phyloP scores from a whole-genome alignment of 2,329 filamentous ascomycete genomes.

The Fonsecaea pugnacius region DNA sequence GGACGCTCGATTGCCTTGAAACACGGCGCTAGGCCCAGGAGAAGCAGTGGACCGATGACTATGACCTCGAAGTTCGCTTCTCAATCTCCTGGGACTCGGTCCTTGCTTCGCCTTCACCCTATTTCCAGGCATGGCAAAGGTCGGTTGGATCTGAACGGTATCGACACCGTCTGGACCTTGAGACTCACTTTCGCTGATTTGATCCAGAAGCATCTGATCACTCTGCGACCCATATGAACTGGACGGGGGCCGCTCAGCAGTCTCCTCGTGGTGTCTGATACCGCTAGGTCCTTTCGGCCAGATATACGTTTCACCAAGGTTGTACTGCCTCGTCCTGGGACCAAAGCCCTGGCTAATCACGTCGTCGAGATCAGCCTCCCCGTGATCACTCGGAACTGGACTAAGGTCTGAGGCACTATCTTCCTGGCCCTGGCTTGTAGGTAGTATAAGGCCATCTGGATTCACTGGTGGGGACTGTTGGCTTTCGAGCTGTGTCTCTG shows the following conservation, averaged over 20 bases:
- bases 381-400: not conserved
- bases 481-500: constrained; percentile 27
- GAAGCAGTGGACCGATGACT: not conserved
- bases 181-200: constrained; percentile 15
- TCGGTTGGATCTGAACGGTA: not conserved
- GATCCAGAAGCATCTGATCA: constrained; percentile 32
- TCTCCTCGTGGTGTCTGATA: not conserved
- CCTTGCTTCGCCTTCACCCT: not conserved
- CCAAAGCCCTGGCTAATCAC: not conserved
- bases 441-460: not conserved
- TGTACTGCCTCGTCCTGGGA: not conserved
- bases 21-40: not conserved
- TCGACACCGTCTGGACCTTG: constrained; percentile 5
- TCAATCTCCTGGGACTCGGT: constrained; percentile 20
- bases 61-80: constrained; percentile 17
- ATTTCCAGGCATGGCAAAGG: not conserved
- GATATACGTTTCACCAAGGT: not conserved
- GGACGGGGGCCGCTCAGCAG: constrained; percentile 4
- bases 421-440: not conserved
- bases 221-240: constrained; percentile 26
- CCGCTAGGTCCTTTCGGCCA: not conserved
- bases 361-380: not conserved
- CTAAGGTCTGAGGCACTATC: not conserved
- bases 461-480: constrained; percentile 2
- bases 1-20: constrained; percentile 7